Evolutionary conservation across 169 alveolate genomes (phyloP), one percentile per base, ranked within the genome.

Genomic region (Blepharisma undulans): DNA sequence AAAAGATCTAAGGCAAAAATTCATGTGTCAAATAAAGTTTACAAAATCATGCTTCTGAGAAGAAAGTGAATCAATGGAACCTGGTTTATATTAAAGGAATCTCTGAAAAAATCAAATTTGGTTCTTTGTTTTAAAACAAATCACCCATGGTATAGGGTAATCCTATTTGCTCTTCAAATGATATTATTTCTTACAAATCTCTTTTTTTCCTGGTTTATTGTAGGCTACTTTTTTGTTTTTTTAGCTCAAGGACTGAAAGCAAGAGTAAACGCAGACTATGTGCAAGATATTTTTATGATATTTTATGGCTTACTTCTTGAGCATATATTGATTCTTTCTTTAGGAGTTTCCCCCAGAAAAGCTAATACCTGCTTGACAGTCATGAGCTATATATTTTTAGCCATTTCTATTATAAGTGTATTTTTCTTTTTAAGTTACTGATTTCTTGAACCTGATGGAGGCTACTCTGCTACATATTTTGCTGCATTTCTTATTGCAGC

Each of bases 51-150:
- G 78, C 36, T 22, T 12, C 84, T 16, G n/a, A 22, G 89, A 21
- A 74, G 93, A 71, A 71, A 85, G 59, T 90, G 90, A 79, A 90
- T 90, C 34, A 90, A 90, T 66, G 93, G 93, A n/a, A 36, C 82
- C 6, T 90, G 81, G 88, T 79, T 90, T 25, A 25, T 29, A 16
- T 25, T 72, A 29, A 0, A 16, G 10, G 29, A 72, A 18, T 25
- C 80, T 25, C 29, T 72, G 6, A 72, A 29, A 72, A 72, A 72
- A 72, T 72, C 82, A 72, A 27, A 72, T 4, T 21, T 80, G 82
- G 74, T 90, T 16, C 34, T 36, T 74, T 12, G 66, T 10, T 48
- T 12, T 18, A 48, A 48, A 48, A 48, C 66, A 12, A 48, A 48
- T 1, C 66, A 48, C 14, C 66, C 66, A 48, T 48, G 66, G 14